A percentile compares a stretch with the other conserved stretches of the same genome.
phyloP scores from a whole-genome alignment of 1,139 yeast species.

The Pichia sp. region DNA sequence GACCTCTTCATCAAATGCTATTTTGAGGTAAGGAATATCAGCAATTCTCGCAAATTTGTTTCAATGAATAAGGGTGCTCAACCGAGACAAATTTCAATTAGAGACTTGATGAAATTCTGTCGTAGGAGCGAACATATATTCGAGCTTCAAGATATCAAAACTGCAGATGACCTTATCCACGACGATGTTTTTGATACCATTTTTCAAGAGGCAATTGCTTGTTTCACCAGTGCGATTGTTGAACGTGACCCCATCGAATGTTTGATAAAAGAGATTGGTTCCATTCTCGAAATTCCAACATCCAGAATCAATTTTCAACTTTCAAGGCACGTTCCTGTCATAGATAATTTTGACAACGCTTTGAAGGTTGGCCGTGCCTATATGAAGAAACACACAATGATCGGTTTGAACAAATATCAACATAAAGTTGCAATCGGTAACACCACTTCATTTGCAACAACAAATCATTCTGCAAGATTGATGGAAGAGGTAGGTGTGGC shows the following conservation, averaged over 20 bases:
- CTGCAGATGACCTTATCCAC: slow-evolving; percentile 53
- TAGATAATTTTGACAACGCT: slow-evolving; percentile 46
- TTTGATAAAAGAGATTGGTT: slow-evolving; percentile 66
- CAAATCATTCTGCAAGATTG: slow-evolving; percentile 78
- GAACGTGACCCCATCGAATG: slow-evolving; percentile 59
- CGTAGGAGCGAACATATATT: slow-evolving; percentile 59
- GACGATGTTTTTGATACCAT: slow-evolving; percentile 65
- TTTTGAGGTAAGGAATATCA: slow-evolving; percentile 51
- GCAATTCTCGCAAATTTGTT: slow-evolving; percentile 53
- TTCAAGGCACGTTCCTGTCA: slow-evolving; percentile 62
- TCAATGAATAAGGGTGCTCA: slow-evolving; percentile 71
- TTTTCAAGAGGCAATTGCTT: slow-evolving; percentile 89
- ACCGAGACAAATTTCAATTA: slow-evolving; percentile 65
- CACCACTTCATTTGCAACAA: slow-evolving; percentile 71
- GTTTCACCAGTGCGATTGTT: slow-evolving; percentile 83
- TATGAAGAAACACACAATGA: slow-evolving; percentile 36
- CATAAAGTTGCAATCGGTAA: slow-evolving; percentile 34
- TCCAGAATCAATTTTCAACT: slow-evolving; percentile 69
- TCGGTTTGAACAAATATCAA: slow-evolving; percentile 31
- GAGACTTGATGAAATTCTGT: slow-evolving; percentile 86
- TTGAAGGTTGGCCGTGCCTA: slow-evolving; percentile 70
- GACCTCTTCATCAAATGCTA: slow-evolving; percentile 60
- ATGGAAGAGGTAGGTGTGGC: slow-evolving; percentile 90
- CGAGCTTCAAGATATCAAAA: slow-evolving; percentile 42
- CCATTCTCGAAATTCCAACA: slow-evolving; percentile 64